Base-by-base conservation (phyloP, 805 yeast genomes). In the Metschnikowia arizonensis region DNA sequence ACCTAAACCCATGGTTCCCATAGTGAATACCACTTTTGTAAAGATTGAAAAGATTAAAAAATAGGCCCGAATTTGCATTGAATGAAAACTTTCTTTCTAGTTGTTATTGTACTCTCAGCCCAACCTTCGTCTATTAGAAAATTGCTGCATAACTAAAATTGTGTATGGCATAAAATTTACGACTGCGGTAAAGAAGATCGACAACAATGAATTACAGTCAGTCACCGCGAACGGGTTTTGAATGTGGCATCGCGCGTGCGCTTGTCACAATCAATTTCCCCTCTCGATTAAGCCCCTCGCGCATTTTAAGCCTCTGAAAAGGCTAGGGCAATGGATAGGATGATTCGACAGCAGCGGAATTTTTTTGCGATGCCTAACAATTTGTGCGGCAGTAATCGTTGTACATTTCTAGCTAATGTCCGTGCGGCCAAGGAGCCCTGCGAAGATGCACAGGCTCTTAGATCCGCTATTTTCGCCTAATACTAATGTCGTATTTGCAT, bases 371-470 rank as follows among this genome's bases (percentile, higher is more conserved):
- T 33, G 14, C 26, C 25, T 15, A 19, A 10, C 15, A 18, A 33
- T 6, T 33, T 21, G 25, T 15, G 36, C 25, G 12, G 36, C 25
- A 33, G 17, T n/a, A 9, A 7, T 21, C 17, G 7, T 33, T 33
- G 23, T 9, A 32, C 14, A 2, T 18, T 8, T 12, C 17, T 19
- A 19, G 12, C 23, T 17, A 15, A n/a, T 12, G 12, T n/a, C 31
- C 21, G 40, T 25, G 40, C 40, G 40, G 40, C 40, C 23, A 36
- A 36, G 36, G 25, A 36, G 12, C 11, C 31, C 28, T 29, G 40
- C 32, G 40, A 37, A 19, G 31, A 37, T 19, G 40, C 40, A 37
- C 19, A 18, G 33, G n/a, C 33, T 37, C 40, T 37, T 37, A 28
- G 28, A 11, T 28, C 19, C 12, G 19, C 25, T 37, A 9, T 28